Percentiles rank a stretch among this genome's conserved stretches.
These are phyloP conservation scores for Monilinia vaccinii-corymbosi DNA, from an alignment of 2,329 filamentous ascomycete species.

Conservation along the genomic window DNA sequence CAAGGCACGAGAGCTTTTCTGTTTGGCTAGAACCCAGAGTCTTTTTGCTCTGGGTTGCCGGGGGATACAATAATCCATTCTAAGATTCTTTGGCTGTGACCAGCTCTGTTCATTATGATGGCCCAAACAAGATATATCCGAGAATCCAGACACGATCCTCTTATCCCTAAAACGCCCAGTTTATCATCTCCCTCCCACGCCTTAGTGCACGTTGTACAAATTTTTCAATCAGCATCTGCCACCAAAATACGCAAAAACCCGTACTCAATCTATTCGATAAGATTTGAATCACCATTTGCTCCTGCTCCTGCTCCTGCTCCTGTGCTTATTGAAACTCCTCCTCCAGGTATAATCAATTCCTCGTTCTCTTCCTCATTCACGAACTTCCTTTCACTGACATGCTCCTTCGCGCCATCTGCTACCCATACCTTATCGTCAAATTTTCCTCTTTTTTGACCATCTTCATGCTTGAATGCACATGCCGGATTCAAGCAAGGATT, in stretches of 20 bases:
- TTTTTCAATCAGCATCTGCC: slow-evolving; percentile 5
- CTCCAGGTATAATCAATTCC: slow-evolving; percentile 30
- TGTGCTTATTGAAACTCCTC: slow-evolving; percentile 5
- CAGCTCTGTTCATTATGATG: slow-evolving; percentile 1
- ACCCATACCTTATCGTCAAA: slow-evolving; percentile 91
- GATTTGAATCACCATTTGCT: slow-evolving; percentile 14
- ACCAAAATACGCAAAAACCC: not conserved
- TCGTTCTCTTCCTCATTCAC: slow-evolving; percentile 62
- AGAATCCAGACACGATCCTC: slow-evolving; percentile 1
- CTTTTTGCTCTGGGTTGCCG: slow-evolving; percentile 23
- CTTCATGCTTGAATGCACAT: slow-evolving; percentile 83
- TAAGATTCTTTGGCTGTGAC: slow-evolving; percentile 8
- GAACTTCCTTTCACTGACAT: slow-evolving; percentile 85
- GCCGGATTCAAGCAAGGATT: slow-evolving; percentile 83
- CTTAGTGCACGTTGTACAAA: slow-evolving; percentile 17
- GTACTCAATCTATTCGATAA: slow-evolving; percentile 19
- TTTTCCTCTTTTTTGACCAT: slow-evolving; percentile 73
- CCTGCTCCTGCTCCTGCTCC: slow-evolving; percentile 7
- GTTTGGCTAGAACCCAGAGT: slow-evolving; percentile 16
- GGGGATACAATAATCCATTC: slow-evolving; percentile 21
- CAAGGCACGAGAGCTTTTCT: not conserved
- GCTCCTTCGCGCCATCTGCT: slow-evolving; percentile 46
- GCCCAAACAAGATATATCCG: slow-evolving; percentile 8
- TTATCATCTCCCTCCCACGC: slow-evolving; percentile 4
- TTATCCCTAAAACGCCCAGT: slow-evolving; percentile 15